Conservation (phyloP, 2,329 filamentous ascomycete species). For the Mariannaea sp. region DNA sequence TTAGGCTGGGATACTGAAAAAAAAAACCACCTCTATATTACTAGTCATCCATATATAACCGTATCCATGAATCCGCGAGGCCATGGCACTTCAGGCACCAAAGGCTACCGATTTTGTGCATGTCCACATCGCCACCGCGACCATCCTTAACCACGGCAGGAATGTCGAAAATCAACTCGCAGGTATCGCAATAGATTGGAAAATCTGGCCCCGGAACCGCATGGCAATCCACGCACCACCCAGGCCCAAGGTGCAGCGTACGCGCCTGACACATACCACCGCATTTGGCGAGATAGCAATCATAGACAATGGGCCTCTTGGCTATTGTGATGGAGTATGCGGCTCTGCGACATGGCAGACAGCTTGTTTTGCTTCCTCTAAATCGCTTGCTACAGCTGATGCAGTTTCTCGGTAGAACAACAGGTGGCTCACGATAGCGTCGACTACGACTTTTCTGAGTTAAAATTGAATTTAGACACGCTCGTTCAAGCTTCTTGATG, state of each 20-base stretch:
- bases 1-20: too few relatives aligned
- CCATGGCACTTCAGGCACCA: constrained; percentile 29
- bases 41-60: not conserved
- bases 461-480: not conserved
- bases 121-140: constrained; percentile 19
- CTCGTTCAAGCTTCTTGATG: not conserved
- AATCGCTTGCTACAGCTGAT: constrained; percentile 2
- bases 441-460: not conserved
- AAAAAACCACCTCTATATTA: constrained; percentile 33
- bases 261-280: not conserved
- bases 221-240: constrained; percentile 27
- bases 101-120: constrained; percentile 22
- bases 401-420: constrained; percentile 11
- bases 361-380: not conserved
- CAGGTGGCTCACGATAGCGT: not conserved
- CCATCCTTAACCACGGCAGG: constrained; percentile 19
- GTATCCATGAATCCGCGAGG: constrained; percentile 17
- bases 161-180: constrained; percentile 6
- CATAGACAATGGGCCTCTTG: not conserved
- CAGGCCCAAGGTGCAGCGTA: constrained; percentile 28
- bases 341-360: constrained; percentile 14
- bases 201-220: not conserved
- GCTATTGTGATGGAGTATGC: not conserved
- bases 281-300: constrained; percentile 17
- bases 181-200: constrained; percentile 22